Base-by-base conservation (phyloP, 2,329 filamentous ascomycete species). In the Colletotrichum eleusines region DNA sequence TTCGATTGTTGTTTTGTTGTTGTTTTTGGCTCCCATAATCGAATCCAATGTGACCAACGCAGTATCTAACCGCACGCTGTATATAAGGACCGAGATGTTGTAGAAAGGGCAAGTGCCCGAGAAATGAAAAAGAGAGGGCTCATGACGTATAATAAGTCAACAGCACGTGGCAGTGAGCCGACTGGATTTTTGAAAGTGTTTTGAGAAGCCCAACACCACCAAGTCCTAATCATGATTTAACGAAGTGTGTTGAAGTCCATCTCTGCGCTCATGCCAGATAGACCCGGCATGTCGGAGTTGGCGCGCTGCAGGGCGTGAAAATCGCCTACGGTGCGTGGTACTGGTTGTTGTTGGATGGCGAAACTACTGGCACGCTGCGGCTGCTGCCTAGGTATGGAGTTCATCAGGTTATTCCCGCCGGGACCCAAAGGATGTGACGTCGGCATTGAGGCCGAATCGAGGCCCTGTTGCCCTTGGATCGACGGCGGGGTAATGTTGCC, bases 281-380 rank as follows among this genome's bases (percentile, higher is more conserved):
- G 61, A 40, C 63, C 68, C 2, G 68, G 69, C 48, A 72, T 79
- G 51, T 85, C 84, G 0, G 82, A 79, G 63, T 81, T 83, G 14
- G 81, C 80, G 48, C 85, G 79, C 67, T 86, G 85, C 2, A 88
- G 74, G 1, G 82, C 81, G 33, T 87, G 85, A 61, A 87, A 88
- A 60, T 87, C 85, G 3, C 81, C 83, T 0, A 86, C 81, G 1
- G 84, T 84, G 57, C 82, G 80, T 2, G 80, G 78, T 67, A 85
- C 77, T 28, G 78, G 78, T 5, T 76, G 74, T 23, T 81, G 80
- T 31, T 80, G 81, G 61, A 84, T 78, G 44, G 80, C 78, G 51
- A 82, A 85, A 61, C 81, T 84, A 44, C 80, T 81, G 1, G 80
- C 67, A 28, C 83, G 78, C 53, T 83, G 81, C 2, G 79, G 76